A percentile compares a stretch with the other conserved stretches of the same genome.
phyloP scores from a whole-genome alignment of 1,139 yeast genomes.

The Blastobotrys apis region DNA sequence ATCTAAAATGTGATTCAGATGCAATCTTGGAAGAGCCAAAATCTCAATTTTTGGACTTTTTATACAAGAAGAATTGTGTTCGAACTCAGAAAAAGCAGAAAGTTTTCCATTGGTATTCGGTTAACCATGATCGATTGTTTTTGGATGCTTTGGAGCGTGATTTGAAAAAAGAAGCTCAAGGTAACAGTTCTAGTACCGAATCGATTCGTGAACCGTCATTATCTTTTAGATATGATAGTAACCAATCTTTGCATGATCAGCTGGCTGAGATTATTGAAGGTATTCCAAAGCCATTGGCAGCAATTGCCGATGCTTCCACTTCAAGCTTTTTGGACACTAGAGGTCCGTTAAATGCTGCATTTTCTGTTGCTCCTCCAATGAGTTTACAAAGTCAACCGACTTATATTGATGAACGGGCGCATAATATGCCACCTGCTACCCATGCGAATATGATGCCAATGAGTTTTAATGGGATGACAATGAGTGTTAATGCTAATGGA shows the following conservation, averaged over 20 bases:
- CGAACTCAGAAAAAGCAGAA: constrained; percentile 96
- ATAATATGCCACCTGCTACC: neutral
- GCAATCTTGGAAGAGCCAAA: constrained; percentile 87
- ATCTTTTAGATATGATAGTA: constrained; percentile 37
- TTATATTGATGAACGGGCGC: constrained; percentile 1
- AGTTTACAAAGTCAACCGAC: constrained; percentile 4
- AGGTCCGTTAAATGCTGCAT: neutral
- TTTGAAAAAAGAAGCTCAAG: constrained; percentile 61
- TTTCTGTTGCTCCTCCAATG: constrained; percentile 6
- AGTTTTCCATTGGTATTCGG: constrained; percentile 95
- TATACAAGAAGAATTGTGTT: constrained; percentile 80
- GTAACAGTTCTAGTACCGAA: constrained; percentile 37
- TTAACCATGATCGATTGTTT: constrained; percentile 88
- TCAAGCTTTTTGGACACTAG: constrained; percentile 13
- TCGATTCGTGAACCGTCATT: constrained; percentile 43
- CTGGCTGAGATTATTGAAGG: constrained; percentile 31
- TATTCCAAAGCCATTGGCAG: constrained; percentile 33
- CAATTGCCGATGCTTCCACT: constrained; percentile 34
- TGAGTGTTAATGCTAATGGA: no score
- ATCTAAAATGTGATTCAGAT: constrained; percentile 80
- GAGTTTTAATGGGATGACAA: no score
- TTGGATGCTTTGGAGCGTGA: constrained; percentile 94
- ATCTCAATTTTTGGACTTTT: constrained; percentile 76
- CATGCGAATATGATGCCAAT: neutral
- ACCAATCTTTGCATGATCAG: constrained; percentile 39